Base-by-base conservation (phyloP, 2,329 filamentous ascomycete genomes). In the Macrophomina pseudophaseolina region DNA sequence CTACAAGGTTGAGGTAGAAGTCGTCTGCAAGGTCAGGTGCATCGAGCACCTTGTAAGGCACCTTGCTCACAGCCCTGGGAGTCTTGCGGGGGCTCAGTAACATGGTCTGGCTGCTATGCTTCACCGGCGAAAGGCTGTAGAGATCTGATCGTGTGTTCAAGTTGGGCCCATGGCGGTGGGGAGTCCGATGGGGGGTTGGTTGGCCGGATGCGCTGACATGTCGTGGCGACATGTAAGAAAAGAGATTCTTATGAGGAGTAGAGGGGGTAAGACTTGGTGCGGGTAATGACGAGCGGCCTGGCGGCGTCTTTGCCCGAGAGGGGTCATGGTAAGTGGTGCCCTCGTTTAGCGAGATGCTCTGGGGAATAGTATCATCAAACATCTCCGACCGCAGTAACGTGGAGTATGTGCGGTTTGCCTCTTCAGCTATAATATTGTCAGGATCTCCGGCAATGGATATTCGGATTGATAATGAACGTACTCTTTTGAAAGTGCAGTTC, bases 11-110 rank as follows among this genome's bases (percentile, higher is more conserved):
- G 42, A 99, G 84, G 74, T 99, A 99, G 78, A 98, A 99, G 76
- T 99, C 95, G 74, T 99, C 95, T 33, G 94, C 94, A 53, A 99
- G 82, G 76, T 98, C 95, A 1, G 95, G 95, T 0, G 95, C 95
- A 81, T 99, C 95, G 9, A 99, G 84, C 1, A 99, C 95, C 79
- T 99, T 99, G 80, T 96, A 99, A 0, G 95, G 95, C 0, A 98
- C 94, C 78, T 98, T 98, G 79, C 92, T 94, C 23, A 99, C 93
- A 35, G 92, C 91, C 70, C 95, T 86, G 1, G 94, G 93, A 70
- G 95, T 92, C 73, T 95, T 92, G 69, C 94, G 87, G 2, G 94
- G 94, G 65, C 92, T 97, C 14, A 98, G 85, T 0, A 99, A 87
- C 86, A 99, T 96, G 67, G 93, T 91, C 74, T 98, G 95, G 73